phyloP scores from a whole-genome alignment of 2,329 filamentous ascomycete genomes.

The Byssothecium circinans region DNA sequence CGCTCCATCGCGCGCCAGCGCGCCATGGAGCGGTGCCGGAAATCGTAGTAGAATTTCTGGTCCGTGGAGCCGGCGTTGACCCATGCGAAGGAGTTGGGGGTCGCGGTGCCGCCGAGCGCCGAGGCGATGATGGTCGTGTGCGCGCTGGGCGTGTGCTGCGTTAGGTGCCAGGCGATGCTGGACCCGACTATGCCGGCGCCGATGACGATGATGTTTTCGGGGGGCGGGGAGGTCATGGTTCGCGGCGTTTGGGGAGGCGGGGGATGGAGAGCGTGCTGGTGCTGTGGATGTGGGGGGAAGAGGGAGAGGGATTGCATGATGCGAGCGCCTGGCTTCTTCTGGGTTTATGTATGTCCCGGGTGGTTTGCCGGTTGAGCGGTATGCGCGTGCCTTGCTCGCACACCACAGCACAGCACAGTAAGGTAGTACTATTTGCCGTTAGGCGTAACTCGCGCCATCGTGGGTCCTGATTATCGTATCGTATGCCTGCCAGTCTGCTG shows the following conservation, averaged over 20 bases:
- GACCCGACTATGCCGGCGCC: slow-evolving; percentile 9
- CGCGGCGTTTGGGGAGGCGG: neutral
- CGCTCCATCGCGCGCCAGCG: slow-evolving; percentile 4
- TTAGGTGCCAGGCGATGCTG: slow-evolving; percentile 9
- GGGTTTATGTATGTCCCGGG: no score
- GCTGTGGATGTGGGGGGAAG: neutral
- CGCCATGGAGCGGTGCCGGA: slow-evolving; percentile 7
- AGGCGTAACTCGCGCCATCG: no score
- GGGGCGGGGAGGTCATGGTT: slow-evolving; percentile 3
- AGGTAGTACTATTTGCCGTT: neutral
- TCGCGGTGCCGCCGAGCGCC: slow-evolving; percentile 6
- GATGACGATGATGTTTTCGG: slow-evolving; percentile 8
- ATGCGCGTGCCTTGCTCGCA: no score
- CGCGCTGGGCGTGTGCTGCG: slow-evolving; percentile 1
- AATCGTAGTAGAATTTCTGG: slow-evolving; percentile 6
- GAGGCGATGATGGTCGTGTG: slow-evolving; percentile 8
- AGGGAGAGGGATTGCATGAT: no score
- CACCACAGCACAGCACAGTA: no score
- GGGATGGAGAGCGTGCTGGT: neutral
- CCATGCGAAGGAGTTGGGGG: slow-evolving; percentile 9
- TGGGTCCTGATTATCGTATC: neutral
- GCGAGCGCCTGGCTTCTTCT: no score
- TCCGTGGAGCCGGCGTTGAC: slow-evolving; percentile 7
- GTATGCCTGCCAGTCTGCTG: no score
- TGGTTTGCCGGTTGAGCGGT: no score